Conservation (phyloP, 2,329 filamentous ascomycete species). For the Arthrocladium fulminans region DNA sequence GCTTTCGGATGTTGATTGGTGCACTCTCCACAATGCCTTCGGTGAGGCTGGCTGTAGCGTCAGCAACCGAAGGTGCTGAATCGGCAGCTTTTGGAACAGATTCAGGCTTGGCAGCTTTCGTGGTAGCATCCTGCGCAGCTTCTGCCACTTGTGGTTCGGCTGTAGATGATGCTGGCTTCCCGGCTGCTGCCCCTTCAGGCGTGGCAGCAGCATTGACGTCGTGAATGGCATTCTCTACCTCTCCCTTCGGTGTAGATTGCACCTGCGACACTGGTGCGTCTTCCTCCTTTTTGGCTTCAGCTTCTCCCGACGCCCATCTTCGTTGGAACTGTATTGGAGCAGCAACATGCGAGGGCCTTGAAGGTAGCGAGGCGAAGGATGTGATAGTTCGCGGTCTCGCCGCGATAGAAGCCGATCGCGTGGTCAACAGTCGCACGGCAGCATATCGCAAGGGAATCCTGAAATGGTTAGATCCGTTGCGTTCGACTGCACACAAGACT, state of each 20-base stretch:
- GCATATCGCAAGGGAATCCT: conserved; percentile 53
- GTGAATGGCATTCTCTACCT: conserved; percentile 21
- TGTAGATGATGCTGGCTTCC: conserved; percentile 10
- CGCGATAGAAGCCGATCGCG: conserved; percentile 37
- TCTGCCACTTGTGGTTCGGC: conserved; percentile 4
- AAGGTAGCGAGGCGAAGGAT: conserved; percentile 29
- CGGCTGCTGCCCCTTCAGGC: conserved; percentile 20
- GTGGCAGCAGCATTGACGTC: conserved; percentile 22
- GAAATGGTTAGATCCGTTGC: neutral
- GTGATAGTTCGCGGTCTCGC: conserved; percentile 35
- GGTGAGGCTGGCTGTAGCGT: conserved; percentile 1
- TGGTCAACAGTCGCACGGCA: conserved; percentile 46
- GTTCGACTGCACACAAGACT: neutral
- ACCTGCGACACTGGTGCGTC: conserved; percentile 21
- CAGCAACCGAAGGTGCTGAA: conserved; percentile 6
- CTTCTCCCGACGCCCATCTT: conserved; percentile 41
- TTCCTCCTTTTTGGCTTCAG: conserved; percentile 24
- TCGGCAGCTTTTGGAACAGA: conserved; percentile 1
- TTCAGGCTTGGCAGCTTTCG: conserved; percentile 9
- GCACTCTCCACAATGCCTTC: neutral
- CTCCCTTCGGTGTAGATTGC: conserved; percentile 15
- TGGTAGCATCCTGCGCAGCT: conserved; percentile 12
- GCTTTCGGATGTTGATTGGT: neutral
- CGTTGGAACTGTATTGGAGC: conserved; percentile 32
- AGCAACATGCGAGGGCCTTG: conserved; percentile 28